Evolutionary conservation across 2,329 filamentous ascomycete species (phyloP).

Genomic region (Penicillium freii): DNA sequence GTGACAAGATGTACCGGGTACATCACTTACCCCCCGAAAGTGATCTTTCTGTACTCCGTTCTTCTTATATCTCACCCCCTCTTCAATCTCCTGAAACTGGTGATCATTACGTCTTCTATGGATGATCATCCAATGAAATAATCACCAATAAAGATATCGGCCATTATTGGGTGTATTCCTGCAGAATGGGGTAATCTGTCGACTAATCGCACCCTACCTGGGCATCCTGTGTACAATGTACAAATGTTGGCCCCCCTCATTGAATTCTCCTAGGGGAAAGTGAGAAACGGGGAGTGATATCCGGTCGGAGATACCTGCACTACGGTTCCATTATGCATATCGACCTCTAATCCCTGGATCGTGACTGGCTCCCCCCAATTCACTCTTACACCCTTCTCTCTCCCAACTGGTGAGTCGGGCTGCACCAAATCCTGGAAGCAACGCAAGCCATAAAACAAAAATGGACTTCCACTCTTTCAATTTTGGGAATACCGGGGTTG

Average conservation of each 20-base stretch:
- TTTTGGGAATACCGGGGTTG: not conserved
- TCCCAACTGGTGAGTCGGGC: not conserved
- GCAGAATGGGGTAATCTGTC: not conserved
- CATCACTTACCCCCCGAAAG: conserved; percentile 8
- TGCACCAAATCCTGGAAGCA: not conserved
- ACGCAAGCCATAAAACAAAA: not conserved
- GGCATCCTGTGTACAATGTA: not conserved
- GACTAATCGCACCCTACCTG: not conserved
- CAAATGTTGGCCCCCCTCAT: not conserved
- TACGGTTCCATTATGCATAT: conserved; percentile 2
- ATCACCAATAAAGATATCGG: not conserved
- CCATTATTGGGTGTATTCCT: conserved; percentile 6
- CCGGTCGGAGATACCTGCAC: not conserved
- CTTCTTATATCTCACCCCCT: not conserved
- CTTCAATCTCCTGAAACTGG: conserved; percentile 3
- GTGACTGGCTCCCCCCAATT: conserved; percentile 6
- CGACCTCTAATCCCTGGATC: conserved; percentile 1
- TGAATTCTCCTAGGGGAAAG: not conserved
- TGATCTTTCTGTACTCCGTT: not conserved
- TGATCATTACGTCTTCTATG: conserved; percentile 11
- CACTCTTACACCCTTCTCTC: not conserved
- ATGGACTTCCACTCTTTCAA: not conserved
- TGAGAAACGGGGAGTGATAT: not conserved
- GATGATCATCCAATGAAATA: conserved; percentile 7
- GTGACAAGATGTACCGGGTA: conserved; percentile 19